Percentiles rank a stretch among this genome's conserved stretches.
Conservation (phyloP, 495 filamentous ascomycete genomes). For the Penicillium turbatum region DNA sequence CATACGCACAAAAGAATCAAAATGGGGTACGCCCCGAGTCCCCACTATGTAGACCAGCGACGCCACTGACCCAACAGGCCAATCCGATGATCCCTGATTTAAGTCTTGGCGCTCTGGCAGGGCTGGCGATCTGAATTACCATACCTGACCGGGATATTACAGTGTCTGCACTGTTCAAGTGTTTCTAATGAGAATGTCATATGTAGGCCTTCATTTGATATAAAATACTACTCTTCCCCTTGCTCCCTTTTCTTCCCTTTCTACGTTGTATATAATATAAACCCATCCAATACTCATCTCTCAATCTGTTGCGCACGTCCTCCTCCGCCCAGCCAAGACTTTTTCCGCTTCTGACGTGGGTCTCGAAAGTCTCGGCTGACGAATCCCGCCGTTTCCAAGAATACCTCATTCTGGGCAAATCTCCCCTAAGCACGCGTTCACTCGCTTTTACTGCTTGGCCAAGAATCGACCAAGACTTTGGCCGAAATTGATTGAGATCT, state of each 20-base stretch:
- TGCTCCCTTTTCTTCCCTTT: background rate
- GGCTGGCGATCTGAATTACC: conserved; percentile 13
- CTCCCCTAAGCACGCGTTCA: conserved; percentile 15
- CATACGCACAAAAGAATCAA: background rate
- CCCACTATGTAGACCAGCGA: conserved; percentile 6
- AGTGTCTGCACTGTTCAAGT: background rate
- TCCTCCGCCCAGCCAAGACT: conserved; percentile 23
- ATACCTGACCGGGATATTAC: conserved; percentile 16
- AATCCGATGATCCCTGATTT: background rate
- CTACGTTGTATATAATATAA: background rate
- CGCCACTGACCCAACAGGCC: conserved; percentile 7
- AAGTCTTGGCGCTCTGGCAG: conserved; percentile 20
- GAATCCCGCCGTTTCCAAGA: conserved; percentile 27
- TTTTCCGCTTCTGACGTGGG: conserved; percentile 24
- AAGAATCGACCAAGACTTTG: conserved; percentile 23
- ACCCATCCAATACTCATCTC: background rate
- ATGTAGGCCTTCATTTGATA: background rate
- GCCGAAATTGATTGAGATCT: conserved; percentile 13
- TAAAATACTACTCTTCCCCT: background rate
- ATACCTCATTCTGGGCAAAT: conserved; percentile 18
- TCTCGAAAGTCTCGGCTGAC: conserved; percentile 27
- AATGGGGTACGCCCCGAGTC: background rate
- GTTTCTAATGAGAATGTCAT: background rate
- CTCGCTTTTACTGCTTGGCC: conserved; percentile 14
- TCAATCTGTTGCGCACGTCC: background rate